Percentiles rank a stretch among this genome's conserved stretches.
These are phyloP conservation scores for Prunus yedoensis DNA, from an alignment of 331 rosid genomes.

Conservation along the genomic window DNA sequence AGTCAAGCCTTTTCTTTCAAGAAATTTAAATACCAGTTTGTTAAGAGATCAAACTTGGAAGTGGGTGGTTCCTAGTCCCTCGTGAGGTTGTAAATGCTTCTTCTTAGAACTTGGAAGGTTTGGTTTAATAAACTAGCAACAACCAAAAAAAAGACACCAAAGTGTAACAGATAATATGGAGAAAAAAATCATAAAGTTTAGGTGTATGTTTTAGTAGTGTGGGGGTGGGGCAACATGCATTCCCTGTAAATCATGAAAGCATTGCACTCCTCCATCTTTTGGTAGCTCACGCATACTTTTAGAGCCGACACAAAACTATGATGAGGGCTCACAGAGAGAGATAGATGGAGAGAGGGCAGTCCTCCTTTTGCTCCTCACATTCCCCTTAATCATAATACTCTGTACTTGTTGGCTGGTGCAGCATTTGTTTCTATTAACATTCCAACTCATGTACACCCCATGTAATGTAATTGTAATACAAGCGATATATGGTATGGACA, in stretches of 20 bases:
- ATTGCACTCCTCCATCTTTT: conserved; percentile 51
- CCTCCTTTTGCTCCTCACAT: conserved; percentile 32
- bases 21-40: conserved; percentile 34
- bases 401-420: conserved; percentile 15
- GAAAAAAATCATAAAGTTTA: neutral
- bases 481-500: no score
- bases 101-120: conserved; percentile 8
- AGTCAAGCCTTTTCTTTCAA: conserved; percentile 44
- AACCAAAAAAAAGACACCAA: neutral
- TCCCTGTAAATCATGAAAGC: conserved; percentile 60
- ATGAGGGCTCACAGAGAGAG: conserved; percentile 32
- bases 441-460: conserved; percentile 12
- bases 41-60: conserved; percentile 40
- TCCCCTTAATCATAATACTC: conserved; percentile 31
- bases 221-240: conserved; percentile 33
- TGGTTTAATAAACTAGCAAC: neutral
- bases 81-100: conserved; percentile 20
- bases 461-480: no score
- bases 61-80: conserved; percentile 36
- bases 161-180: neutral
- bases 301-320: conserved; percentile 56
- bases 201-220: neutral
- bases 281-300: conserved; percentile 40
- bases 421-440: conserved; percentile 29
- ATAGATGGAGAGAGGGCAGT: conserved; percentile 1